Evolutionary conservation across 352 stramenopile species (phyloP), one percentile per base, ranked within the genome.

Genomic region (Plasmopara viticola): DNA sequence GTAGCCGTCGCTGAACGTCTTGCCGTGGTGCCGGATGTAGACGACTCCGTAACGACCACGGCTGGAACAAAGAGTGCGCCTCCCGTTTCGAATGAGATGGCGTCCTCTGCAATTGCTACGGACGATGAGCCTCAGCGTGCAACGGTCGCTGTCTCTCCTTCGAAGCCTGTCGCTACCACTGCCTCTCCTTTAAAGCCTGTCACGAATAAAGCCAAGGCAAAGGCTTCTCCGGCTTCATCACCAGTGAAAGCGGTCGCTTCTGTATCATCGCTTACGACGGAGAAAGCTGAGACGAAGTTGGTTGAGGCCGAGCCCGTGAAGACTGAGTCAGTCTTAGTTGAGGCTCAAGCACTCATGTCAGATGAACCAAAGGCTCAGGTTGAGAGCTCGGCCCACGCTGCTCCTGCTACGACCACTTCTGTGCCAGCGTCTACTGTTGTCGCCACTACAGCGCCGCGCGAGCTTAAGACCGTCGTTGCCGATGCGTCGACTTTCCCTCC

Each of bases 401-500:
- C 6, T 35, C 31, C 31, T 35, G 31, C 10, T 12, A 35, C 31
- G 10, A 35, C 7, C 20, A 25, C 20, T 25, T 25, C 20, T 25
- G 1, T 25, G 20, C 20, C 20, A 25, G 20, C 20, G 3, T 25
- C 20, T 25, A 25, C 20, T 25, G 31, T 6, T 35, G 10, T 12
- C 31, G 31, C 31, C 5, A 12, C 31, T 35, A 33, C 48, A 34
- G 34, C 43, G 35, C 30, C 44, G 1, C 12, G 5, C 38, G 52
- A 60, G 29, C 48, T 52, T 0, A 70, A 53, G 38, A 58, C 58
- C 30, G 48, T 70, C 42, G 34, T 63, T 7, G 54, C 56, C 13
- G 52, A 64, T 37, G 60, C 55, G 10, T 62, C 54, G n/a, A 61
- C 56, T 3, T 68, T 67, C 33, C 41, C 57, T 40, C 56, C 56